phyloP scores from a whole-genome alignment of 2,329 filamentous ascomycete genomes.

The Apiospora pterosperma region DNA sequence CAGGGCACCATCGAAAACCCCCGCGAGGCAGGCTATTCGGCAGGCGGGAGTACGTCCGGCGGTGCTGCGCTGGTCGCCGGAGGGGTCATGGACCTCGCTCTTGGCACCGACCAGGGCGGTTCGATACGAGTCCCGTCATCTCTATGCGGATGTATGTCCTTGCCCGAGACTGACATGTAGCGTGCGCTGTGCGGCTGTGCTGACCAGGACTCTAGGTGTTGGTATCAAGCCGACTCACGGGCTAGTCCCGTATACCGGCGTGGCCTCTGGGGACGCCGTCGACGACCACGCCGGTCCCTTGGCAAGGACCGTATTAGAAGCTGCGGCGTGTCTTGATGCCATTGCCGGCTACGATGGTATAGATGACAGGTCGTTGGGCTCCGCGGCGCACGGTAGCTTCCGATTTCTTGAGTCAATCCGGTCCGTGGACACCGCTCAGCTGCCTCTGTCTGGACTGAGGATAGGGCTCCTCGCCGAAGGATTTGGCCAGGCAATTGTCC shows the following conservation, averaged over 20 bases:
- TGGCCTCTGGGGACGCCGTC: constrained; percentile 43
- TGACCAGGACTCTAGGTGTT: constrained; percentile 18
- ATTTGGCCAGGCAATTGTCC: constrained; percentile 34
- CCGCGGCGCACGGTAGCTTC: constrained; percentile 24
- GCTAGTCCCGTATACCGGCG: constrained; percentile 48
- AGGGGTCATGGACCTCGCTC: constrained; percentile 39
- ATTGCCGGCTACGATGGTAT: constrained; percentile 47
- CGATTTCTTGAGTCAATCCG: constrained; percentile 19
- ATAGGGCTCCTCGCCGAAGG: constrained; percentile 44
- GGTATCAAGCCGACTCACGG: constrained; percentile 51
- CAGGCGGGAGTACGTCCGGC: constrained; percentile 47
- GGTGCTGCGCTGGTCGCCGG: constrained; percentile 42
- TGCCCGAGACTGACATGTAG: not conserved
- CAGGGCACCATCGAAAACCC: constrained; percentile 46
- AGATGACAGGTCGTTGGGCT: constrained; percentile 40
- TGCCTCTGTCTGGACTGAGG: constrained; percentile 28
- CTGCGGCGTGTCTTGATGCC: constrained; percentile 38
- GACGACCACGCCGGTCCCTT: constrained; percentile 49
- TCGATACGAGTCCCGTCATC: constrained; percentile 42
- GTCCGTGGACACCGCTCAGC: not conserved
- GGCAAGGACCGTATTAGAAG: constrained; percentile 35
- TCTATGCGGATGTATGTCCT: constrained; percentile 28
- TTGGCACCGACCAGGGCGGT: constrained; percentile 47
- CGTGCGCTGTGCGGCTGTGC: not conserved
- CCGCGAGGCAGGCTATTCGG: constrained; percentile 38